Base-by-base conservation (phyloP, 2,329 filamentous ascomycete genomes). In the Penicillium vulpinum region DNA sequence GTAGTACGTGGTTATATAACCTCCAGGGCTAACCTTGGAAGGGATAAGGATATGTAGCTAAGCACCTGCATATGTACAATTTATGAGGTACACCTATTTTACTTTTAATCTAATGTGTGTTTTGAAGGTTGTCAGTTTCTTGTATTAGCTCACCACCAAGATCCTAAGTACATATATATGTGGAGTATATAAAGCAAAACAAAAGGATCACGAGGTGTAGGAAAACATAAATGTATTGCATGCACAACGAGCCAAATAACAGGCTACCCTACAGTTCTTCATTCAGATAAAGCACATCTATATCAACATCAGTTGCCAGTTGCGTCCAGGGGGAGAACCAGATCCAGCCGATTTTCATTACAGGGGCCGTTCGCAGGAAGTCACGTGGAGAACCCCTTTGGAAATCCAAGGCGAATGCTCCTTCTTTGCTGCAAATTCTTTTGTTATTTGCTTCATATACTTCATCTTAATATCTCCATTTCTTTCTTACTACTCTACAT, bases 381-480 rank as follows among this genome's bases (percentile, higher is more conserved):
- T 56, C 54, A 56, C 54, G 54, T 56, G 54, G 2, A 5, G n/a
- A 1, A n/a, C 54, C 52, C 54, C 54, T 45, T 52, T 36, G 33
- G 24, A 28, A 45, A 21, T 46, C 50, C 33, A 24, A 21, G 26
- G 11, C 31, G 9, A 44, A 15, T 16, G 43, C 26, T 40, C 24
- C 26, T 54, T n/a, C 40, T 46, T 46, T 39, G 33, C 11, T 31
- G 33, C 7, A 22, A 11, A 26, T 49, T 41, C 22, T 43, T 18
- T 18, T 26, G 11, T 51, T 13, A 39, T 39, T 44, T 44, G 24
- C 16, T 51, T 43, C 18, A 21, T 31, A 45, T 55, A 45, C 24
- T 33, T 31, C 11, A 18, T 51, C 33, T 44, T 55, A 39, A 51
- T 55, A 45, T 40, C 36, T n/a, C n/a, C 33, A n/a, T 4, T 51